Base-by-base conservation (phyloP, 2,329 filamentous ascomycete genomes). In the Geoglossum cookeanum region DNA sequence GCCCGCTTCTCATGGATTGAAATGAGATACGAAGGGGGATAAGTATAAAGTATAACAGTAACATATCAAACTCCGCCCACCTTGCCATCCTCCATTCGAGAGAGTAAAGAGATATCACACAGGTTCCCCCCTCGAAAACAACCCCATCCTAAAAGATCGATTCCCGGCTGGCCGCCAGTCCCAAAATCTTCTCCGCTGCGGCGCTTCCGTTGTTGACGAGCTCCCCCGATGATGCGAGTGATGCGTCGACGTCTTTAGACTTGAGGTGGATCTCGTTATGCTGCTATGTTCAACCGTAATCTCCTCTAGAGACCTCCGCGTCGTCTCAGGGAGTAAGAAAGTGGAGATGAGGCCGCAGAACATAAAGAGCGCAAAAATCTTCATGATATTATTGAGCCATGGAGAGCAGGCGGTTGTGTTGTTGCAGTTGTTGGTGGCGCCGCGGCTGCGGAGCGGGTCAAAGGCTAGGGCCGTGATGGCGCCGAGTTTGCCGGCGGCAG, bases 401-500 rank as follows among this genome's bases (percentile, higher is more conserved):
- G 56, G 56, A 5, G 49, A 53, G 30, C 49, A 53, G 32, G 7
- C n/a, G 11, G 42, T 4, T 1, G 15, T 13, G 49, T 22, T 17
- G 13, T 13, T 35, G 49, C 49, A 53, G 49, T 53, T 22, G 2
- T 30, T 3, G 2, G 13, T 35, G n/a, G 49, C 49, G 9, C 49
- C 49, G n/a, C 49, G 49, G 30, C 30, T 32, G 29, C 49, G 49
- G 49, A 53, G 49, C 7, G 49, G 49, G 49, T 53, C 30, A 32
- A 53, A 53, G 49, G 49, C 49, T 6, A 53, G 30, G 29, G 49
- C 49, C 8, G 49, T 53, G 49, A 53, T 53, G 49, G 75, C 75
- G 22, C 76, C 76, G 0, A 79, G 65, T 63, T 79, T 79, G 3
- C 77, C 77, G 1, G 70, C 64, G 0, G 70, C 76, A 17, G 76